These are phyloP conservation scores for Dioscorea alata DNA, from an alignment of 106 monocot species.

Conservation along the genomic window DNA sequence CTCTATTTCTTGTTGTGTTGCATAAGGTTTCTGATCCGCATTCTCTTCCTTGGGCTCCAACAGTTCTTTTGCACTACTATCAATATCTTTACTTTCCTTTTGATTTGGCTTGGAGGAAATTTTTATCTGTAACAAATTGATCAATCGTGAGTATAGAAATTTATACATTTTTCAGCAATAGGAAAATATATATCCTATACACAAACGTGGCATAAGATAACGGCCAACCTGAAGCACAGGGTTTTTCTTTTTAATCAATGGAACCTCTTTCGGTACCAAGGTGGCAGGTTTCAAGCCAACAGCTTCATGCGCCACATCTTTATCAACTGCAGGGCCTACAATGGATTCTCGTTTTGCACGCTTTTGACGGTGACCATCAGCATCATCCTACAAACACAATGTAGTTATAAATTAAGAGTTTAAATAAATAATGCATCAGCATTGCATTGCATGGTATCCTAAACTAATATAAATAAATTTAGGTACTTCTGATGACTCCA, in stretches of 20 bases:
- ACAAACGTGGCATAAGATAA: background rate
- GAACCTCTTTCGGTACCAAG: conserved; percentile 89
- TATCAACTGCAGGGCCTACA: conserved; percentile 87
- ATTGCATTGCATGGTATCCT: too few species aligned
- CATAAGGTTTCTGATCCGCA: conserved; percentile 44
- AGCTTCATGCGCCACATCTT: conserved; percentile 79
- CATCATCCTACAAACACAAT: conserved; percentile 46
- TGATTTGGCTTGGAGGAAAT: conserved; percentile 54
- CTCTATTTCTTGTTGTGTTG: conserved; percentile 62
- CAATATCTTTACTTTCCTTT: conserved; percentile 34
- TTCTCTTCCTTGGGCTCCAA: conserved; percentile 16
- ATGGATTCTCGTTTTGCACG: conserved; percentile 60
- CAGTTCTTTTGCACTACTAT: conserved; percentile 13
- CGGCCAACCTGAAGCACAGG: conserved; percentile 62
- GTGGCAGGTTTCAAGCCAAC: conserved; percentile 74
- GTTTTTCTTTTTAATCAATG: conserved; percentile 88
- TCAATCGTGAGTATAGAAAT: too few species aligned
- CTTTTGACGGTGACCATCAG: conserved; percentile 30
- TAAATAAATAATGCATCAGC: too few species aligned
- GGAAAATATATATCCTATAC: background rate
- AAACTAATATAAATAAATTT: too few species aligned
- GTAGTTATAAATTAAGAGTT: too few species aligned
- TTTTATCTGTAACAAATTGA: conserved; percentile 56
- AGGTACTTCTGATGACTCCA: conserved; percentile 88
- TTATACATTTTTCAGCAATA: too few species aligned